Evolutionary conservation across 2,329 filamentous ascomycete genomes (phyloP).

Genomic region (Didymellaceae sp.): DNA sequence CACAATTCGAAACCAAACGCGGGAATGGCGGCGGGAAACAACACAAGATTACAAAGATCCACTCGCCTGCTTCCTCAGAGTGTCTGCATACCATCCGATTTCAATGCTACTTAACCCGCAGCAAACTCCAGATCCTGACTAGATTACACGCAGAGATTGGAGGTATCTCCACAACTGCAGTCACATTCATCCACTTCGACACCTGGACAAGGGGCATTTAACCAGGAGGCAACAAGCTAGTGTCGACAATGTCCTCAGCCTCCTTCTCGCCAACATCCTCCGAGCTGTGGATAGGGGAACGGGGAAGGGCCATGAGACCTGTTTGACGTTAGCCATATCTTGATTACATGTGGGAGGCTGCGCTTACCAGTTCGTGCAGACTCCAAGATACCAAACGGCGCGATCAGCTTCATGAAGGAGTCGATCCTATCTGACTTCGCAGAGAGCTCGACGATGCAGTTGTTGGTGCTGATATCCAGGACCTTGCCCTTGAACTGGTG

Average conservation of each 20-base stretch:
- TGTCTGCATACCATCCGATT: neutral
- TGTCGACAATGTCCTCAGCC: slow-evolving; percentile 92
- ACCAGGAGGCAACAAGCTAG: slow-evolving; percentile 90
- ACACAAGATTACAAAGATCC: neutral
- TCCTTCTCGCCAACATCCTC: slow-evolving; percentile 81
- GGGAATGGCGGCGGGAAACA: slow-evolving; percentile 5
- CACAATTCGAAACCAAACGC: too few species aligned
- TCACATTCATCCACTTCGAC: neutral
- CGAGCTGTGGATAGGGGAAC: slow-evolving; percentile 81
- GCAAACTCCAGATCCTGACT: slow-evolving; percentile 15
- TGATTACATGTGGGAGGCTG: slow-evolving; percentile 6
- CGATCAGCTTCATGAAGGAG: slow-evolving; percentile 94
- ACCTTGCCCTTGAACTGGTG: slow-evolving; percentile 99
- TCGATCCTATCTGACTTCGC: slow-evolving; percentile 94
- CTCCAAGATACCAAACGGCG: slow-evolving; percentile 94
- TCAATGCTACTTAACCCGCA: slow-evolving; percentile 6
- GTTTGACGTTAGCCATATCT: slow-evolving; percentile 20
- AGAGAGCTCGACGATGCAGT: slow-evolving; percentile 96
- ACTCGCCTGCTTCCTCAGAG: slow-evolving; percentile 4
- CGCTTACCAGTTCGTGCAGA: slow-evolving; percentile 82
- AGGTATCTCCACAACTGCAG: slow-evolving; percentile 9
- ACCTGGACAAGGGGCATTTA: slow-evolving; percentile 52
- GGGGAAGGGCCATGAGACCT: slow-evolving; percentile 92
- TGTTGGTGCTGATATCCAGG: slow-evolving; percentile 95
- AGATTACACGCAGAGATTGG: slow-evolving; percentile 19